Evolutionary conservation across 2,329 filamentous ascomycete species (phyloP).

Genomic region (Rachicladosporium sp.): DNA sequence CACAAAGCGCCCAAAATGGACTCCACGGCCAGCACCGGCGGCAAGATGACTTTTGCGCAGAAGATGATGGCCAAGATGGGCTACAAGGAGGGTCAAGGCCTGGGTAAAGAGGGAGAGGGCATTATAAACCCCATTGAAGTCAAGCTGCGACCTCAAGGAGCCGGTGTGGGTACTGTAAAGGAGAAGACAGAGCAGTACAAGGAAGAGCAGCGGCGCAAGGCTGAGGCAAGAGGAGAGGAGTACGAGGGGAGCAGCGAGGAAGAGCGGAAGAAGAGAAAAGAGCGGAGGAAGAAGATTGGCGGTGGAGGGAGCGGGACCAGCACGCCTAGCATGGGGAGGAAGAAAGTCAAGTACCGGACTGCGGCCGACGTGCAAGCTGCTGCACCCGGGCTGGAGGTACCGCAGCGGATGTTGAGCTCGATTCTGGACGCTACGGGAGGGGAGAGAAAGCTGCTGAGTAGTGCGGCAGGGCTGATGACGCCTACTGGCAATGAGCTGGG

Average conservation of each 20-base stretch:
- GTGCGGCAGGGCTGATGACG: conserved; percentile 65
- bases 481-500: conserved; percentile 38
- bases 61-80: conserved; percentile 99
- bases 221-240: conserved; percentile 60
- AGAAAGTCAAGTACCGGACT: conserved; percentile 69
- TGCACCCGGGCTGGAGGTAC: conserved; percentile 76
- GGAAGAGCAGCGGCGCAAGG: conserved; percentile 70
- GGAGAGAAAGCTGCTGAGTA: conserved; percentile 65
- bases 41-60: conserved; percentile 62
- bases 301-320: conserved; percentile 43
- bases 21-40: conserved; percentile 8
- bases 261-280: conserved; percentile 50
- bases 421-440: conserved; percentile 86
- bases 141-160: conserved; percentile 71
- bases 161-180: conserved; percentile 74
- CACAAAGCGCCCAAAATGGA: conserved; percentile 24
- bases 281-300: conserved; percentile 43
- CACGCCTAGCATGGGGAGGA: conserved; percentile 42
- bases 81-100: conserved; percentile 71
- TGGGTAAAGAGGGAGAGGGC: conserved; percentile 72
- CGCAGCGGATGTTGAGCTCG: conserved; percentile 67
- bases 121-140: conserved; percentile 85
- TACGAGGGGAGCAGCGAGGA: conserved; percentile 79
- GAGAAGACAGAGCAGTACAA: conserved; percentile 83
- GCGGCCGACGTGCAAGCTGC: conserved; percentile 67